Base-by-base conservation (phyloP, 2,329 filamentous ascomycete species). In the Colletotrichum echinochloae region DNA sequence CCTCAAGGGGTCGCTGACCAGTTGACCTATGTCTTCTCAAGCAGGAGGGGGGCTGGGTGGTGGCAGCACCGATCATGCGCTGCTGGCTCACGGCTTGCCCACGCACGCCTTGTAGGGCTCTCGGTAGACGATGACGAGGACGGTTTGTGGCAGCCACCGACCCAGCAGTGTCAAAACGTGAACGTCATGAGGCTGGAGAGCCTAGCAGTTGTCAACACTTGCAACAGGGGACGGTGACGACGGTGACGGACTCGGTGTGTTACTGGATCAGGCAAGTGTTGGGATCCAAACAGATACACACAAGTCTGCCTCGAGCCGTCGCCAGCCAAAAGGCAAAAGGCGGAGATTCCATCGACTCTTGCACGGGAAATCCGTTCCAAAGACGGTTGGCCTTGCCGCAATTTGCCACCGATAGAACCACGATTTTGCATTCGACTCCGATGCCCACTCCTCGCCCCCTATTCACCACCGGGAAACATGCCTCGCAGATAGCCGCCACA, bases 91-190 rank as follows among this genome's bases (percentile, higher is more conserved):
- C n/a, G 44, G 23, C 52, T 28, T 26, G n/a, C 20, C 51, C 49
- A 37, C 39, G 26, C 49, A 37, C 39, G 26, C 52, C 51, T 62
- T 59, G 44, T 14, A 49, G 26, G 57, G 67, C 64, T 59, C 59
- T 37, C 64, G 35, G 63, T 57, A 20, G 51, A 62, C 23, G 5
- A 46, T 55, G 41, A 56, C 16, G 35, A 18, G n/a, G 23, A 16
- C 16, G 7, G 28, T 28, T 14, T 23, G 51, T 35, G 51, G 16
- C 30, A 30, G 28, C 35, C 18, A 35, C 8, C 30, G 23, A 33
- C 20, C 18, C 28, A 33, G 20, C 52, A 23, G 52, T 55, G 20
- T 9, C 12, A 20, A 20, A 16, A 23, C 20, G 30, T 35, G 20
- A 23, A 16, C 20, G 30, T 12, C 1, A 12, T 8, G 9, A 30